Percentiles rank a stretch among this genome's conserved stretches.
Conservation (phyloP, 768 basidiomycete species). For the Artomyces pyxidatus region DNA sequence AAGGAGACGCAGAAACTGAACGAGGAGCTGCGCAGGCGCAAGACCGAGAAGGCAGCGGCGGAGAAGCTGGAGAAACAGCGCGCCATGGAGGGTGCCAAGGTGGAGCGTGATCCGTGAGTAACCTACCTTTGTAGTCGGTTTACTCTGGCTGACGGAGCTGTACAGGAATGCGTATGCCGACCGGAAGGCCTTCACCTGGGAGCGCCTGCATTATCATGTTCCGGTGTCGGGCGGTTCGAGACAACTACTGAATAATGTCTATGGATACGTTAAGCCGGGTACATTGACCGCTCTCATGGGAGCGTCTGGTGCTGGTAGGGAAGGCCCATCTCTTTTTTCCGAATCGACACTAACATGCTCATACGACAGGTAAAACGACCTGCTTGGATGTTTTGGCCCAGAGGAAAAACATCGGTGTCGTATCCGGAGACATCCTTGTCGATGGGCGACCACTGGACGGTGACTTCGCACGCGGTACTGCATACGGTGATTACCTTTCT, state of each 20-base stretch:
- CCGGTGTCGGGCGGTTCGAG: conserved; percentile 55
- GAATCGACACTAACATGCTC: neutral
- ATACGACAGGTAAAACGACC: conserved; percentile 56
- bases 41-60: conserved; percentile 23
- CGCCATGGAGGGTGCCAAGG: conserved; percentile 14
- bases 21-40: conserved; percentile 43
- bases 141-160: neutral
- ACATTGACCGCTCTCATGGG: conserved; percentile 78
- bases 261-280: conserved; percentile 79
- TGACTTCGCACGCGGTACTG: conserved; percentile 59
- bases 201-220: conserved; percentile 67
- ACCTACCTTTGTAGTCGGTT: too few species aligned
- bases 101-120: conserved; percentile 53
- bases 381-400: conserved; percentile 72
- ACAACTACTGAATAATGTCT: conserved; percentile 66
- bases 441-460: conserved; percentile 54
- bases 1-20: conserved; percentile 48
- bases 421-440: conserved; percentile 57
- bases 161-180: conserved; percentile 13
- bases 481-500: conserved; percentile 36
- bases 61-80: conserved; percentile 21
- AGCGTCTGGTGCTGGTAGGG: conserved; percentile 65
- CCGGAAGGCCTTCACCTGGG: conserved; percentile 74
- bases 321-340: neutral
- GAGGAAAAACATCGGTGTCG: conserved; percentile 64